Base-by-base conservation (phyloP, 306 rosid species). In the Rosa lucieae region DNA sequence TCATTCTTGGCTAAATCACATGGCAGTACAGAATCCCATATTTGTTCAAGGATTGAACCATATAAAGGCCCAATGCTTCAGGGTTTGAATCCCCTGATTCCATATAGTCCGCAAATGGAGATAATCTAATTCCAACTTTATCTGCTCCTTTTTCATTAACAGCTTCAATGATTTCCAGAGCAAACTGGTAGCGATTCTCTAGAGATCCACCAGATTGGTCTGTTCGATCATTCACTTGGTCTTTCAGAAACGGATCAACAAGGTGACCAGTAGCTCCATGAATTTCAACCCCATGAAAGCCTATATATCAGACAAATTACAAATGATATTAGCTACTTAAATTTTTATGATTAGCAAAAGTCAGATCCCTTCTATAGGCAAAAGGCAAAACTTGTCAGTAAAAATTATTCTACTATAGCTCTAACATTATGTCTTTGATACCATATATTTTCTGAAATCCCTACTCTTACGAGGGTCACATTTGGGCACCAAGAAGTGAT, bases 11-110 rank as follows among this genome's bases (percentile, higher is more conserved):
- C 81, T 91, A 94, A 44, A 88, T 83, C 40, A 84, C 68, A 39
- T 93, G 93, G 67, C 90, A 91, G 39, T 93, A 93, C 23, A 83
- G 68, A 23, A 91, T 77, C 3, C 86, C 88, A 21, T 72, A 79
- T 44, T 88, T 76, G 53, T 74, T 87, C 51, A 91, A 44, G 2
- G 85, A 78, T 3, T 73, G 47, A 0, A 82, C 97, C 89, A 93
- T 77, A 77, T 88, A 58, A 35, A 89, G 53, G 21, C 86, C 93
- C 32, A 93, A 63, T 18, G 87, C 89, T 15, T 78, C 61, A n/a
- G 97, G 98, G 72, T 91, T 58, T 0, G 98, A 86, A 70, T 93
- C 98, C n/a, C 81, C 88, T 2, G 91, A 84, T 29, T 84, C 90
- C 53, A 77, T 83, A 40, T 77, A 89, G 55, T 87, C 77, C 1